A percentile compares a stretch with the other conserved stretches of the same genome.
These are phyloP conservation scores for Aspergillus wentii DNA, from an alignment of 495 filamentous ascomycete species.

Conservation along the genomic window DNA sequence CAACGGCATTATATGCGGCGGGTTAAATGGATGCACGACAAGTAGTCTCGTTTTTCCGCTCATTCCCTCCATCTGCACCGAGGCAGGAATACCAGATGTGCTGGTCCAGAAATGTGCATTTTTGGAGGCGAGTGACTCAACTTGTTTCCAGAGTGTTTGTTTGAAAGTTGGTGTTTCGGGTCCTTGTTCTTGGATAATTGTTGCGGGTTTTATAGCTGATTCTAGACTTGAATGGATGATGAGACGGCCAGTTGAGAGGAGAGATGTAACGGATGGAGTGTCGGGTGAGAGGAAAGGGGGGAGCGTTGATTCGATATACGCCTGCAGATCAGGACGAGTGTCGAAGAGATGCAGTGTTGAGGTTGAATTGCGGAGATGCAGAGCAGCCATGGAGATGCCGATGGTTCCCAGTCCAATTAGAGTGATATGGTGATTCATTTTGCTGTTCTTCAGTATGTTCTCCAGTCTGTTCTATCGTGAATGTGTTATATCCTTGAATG, in stretches of 20 bases:
- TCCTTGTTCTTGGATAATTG: slow-evolving; percentile 55
- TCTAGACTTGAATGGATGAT: slow-evolving; percentile 29
- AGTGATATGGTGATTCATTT: no score
- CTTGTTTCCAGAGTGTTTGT: slow-evolving; percentile 42
- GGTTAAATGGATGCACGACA: slow-evolving; percentile 60
- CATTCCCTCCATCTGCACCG: slow-evolving; percentile 33
- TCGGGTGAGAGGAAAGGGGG: slow-evolving; percentile 25
- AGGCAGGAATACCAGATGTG: slow-evolving; percentile 53
- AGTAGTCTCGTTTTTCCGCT: slow-evolving; percentile 41
- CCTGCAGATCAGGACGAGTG: slow-evolving; percentile 44
- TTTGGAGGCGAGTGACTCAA: slow-evolving; percentile 31
- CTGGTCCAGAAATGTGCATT: slow-evolving; percentile 50
- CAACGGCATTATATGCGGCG: slow-evolving; percentile 58
- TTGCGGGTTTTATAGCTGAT: slow-evolving; percentile 37
- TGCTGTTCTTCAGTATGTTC: no score
- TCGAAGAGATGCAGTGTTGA: slow-evolving; percentile 47
- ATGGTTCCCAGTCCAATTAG: slow-evolving; percentile 56
- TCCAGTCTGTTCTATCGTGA: no score
- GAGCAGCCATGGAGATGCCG: slow-evolving; percentile 54
- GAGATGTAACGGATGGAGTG: slow-evolving; percentile 6
- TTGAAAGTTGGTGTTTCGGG: slow-evolving; percentile 51
- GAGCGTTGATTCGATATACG: slow-evolving; percentile 37
- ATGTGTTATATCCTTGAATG: no score
- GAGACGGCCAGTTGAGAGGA: slow-evolving; percentile 27
- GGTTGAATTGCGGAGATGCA: slow-evolving; percentile 43